Conservation (phyloP, 129 eudicot species). For the Kitagawia praeruptora region DNA sequence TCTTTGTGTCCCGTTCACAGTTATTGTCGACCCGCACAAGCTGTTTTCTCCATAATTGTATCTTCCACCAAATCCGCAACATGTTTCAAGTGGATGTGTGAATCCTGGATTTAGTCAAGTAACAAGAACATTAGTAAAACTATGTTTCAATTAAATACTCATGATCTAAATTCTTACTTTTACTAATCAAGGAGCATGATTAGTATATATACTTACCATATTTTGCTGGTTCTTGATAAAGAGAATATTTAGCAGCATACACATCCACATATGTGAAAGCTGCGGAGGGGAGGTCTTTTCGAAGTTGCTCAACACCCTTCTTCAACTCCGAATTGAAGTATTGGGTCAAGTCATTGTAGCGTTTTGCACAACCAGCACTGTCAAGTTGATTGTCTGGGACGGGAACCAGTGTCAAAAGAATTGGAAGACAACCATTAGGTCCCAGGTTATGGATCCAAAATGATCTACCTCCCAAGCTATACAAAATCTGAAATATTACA, state of each 20-base stretch:
- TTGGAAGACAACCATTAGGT: conserved; percentile 5
- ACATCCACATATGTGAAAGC: conserved; percentile 12
- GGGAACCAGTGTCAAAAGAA: neutral
- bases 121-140: neutral
- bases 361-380: conserved; percentile 3
- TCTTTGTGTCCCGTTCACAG: neutral
- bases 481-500: neutral
- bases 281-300: conserved; percentile 1
- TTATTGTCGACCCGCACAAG: neutral
- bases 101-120: neutral
- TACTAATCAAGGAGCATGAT: neutral
- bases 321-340: conserved; percentile 4
- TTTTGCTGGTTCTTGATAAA: conserved; percentile 4
- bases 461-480: conserved; percentile 2
- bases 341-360: conserved; percentile 1
- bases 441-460: conserved; percentile 16
- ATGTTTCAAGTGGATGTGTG: neutral
- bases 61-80: conserved; percentile 11
- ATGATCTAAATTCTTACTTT: neutral
- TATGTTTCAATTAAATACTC: neutral
- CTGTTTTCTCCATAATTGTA: neutral
- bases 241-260: conserved; percentile 1
- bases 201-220: neutral
- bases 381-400: neutral
- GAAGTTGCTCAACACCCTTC: neutral